phyloP scores from a whole-genome alignment of 225 moss, liverwort and hornwort genomes.

The Ulota crispa region DNA sequence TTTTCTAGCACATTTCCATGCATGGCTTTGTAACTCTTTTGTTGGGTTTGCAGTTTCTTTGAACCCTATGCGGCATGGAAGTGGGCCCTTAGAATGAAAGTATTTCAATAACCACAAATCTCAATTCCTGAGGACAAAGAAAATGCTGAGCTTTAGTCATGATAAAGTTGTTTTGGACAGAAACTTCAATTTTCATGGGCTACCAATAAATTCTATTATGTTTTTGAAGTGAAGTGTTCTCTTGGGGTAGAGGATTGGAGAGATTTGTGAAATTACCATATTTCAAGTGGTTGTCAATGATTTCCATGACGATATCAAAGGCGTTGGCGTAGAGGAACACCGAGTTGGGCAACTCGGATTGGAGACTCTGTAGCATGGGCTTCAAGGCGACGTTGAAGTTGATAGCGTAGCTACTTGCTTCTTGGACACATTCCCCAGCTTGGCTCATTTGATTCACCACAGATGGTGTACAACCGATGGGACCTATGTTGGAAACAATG shows the following conservation, averaged over 20 bases:
- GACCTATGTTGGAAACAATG: slow-evolving; percentile 71
- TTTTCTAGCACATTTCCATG: no score
- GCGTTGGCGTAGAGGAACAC: slow-evolving; percentile 44
- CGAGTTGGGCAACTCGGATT: slow-evolving; percentile 32
- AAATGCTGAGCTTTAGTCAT: not conserved
- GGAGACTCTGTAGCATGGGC: slow-evolving; percentile 37
- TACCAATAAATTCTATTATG: no score
- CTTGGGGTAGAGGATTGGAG: not conserved
- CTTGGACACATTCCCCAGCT: slow-evolving; percentile 42
- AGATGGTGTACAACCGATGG: slow-evolving; percentile 80
- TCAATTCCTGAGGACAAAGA: not conserved
- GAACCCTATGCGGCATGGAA: no score
- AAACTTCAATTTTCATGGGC: no score
- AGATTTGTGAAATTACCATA: slow-evolving; percentile 24
- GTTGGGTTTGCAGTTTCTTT: no score
- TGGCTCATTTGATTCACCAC: slow-evolving; percentile 13
- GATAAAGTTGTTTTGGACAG: no score
- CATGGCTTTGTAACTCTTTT: no score
- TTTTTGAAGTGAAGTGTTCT: no score
- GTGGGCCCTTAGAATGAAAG: not conserved
- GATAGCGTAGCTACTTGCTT: slow-evolving; percentile 23
- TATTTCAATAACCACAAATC: not conserved
- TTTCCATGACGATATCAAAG: slow-evolving; percentile 16
- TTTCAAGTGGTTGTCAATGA: slow-evolving; percentile 41
- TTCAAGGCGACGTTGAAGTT: slow-evolving; percentile 46